Percentiles rank a stretch among this genome's conserved stretches.
Conservation (phyloP, 2,329 filamentous ascomycete species). For the Ceratocystis albifundus region DNA sequence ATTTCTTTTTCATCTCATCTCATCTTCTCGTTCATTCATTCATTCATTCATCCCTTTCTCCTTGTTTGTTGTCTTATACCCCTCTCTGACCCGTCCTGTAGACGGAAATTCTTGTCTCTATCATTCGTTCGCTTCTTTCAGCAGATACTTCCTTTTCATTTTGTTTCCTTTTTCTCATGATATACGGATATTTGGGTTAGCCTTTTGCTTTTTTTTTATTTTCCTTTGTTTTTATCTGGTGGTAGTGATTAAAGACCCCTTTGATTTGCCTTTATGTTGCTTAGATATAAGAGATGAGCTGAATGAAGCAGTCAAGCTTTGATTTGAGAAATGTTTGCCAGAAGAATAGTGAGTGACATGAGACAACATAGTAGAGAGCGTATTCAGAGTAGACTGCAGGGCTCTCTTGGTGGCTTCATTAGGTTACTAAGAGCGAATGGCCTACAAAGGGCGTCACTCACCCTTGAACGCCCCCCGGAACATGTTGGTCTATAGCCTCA, state of each 20-base stretch:
- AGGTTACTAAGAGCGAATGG: too few relatives aligned
- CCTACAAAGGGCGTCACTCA: too few relatives aligned
- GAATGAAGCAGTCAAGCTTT: too few relatives aligned
- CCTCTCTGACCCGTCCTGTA: neutral
- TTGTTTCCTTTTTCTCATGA: slow-evolving; percentile 17
- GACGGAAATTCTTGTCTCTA: neutral
- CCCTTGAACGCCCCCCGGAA: too few relatives aligned
- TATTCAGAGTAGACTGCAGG: too few relatives aligned
- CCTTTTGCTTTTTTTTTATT: slow-evolving; percentile 17
- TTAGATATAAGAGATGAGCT: too few relatives aligned
- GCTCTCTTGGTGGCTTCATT: too few relatives aligned
- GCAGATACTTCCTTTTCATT: neutral
- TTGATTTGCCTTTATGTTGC: too few relatives aligned
- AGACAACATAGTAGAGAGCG: too few relatives aligned
- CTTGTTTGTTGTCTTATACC: slow-evolving; percentile 18
- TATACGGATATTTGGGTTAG: slow-evolving; percentile 11
- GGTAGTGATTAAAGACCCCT: neutral
- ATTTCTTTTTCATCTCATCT: slow-evolving; percentile 21
- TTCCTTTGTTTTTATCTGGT: neutral
- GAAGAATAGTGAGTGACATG: too few relatives aligned
- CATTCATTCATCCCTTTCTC: neutral
- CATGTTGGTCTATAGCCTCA: too few relatives aligned
- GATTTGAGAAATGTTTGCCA: too few relatives aligned
- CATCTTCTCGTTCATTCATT: slow-evolving; percentile 5
- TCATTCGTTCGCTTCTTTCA: neutral